Percentiles rank a stretch among this genome's conserved stretches.
phyloP scores from a whole-genome alignment of 2,329 filamentous ascomycete species.

The Nemania diffusa region DNA sequence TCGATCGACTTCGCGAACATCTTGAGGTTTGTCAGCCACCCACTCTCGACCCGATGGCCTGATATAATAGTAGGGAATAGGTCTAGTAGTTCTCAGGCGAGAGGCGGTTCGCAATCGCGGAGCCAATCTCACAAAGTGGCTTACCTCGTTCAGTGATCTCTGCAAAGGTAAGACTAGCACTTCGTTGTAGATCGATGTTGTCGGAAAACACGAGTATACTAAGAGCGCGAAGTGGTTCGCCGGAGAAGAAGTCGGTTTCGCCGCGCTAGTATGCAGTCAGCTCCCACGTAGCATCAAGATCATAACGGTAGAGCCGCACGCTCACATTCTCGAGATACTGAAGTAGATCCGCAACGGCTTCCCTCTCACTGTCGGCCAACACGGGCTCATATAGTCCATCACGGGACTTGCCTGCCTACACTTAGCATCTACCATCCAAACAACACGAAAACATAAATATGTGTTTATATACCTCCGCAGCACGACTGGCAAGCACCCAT shows the following conservation, averaged over 20 bases:
- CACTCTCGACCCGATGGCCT: neutral
- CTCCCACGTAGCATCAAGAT: constrained; percentile 2
- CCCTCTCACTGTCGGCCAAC: constrained; percentile 93
- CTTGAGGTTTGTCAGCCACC: constrained; percentile 58
- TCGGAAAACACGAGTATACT: constrained; percentile 98
- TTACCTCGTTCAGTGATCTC: constrained; percentile 98
- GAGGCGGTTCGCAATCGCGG: neutral
- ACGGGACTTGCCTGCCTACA: constrained; percentile 72
- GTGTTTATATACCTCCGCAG: constrained; percentile 49
- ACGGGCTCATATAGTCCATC: constrained; percentile 87
- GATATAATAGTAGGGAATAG: neutral
- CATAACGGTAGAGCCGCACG: constrained; percentile 36
- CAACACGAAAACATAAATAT: constrained; percentile 20
- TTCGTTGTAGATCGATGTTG: constrained; percentile 97
- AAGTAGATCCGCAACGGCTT: constrained; percentile 94
- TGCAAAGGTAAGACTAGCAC: constrained; percentile 96
- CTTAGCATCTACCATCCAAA: constrained; percentile 45
- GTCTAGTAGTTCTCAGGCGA: neutral
- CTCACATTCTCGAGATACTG: constrained; percentile 96
- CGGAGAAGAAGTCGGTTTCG: constrained; percentile 98
- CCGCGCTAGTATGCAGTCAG: constrained; percentile 72
- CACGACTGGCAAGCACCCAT: constrained; percentile 53
- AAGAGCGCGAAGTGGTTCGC: constrained; percentile 90
- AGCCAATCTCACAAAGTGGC: constrained; percentile 14
- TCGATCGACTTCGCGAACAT: constrained; percentile 95